Conservation (phyloP, 2,329 filamentous ascomycete genomes). For the Fusarium chuoi region DNA sequence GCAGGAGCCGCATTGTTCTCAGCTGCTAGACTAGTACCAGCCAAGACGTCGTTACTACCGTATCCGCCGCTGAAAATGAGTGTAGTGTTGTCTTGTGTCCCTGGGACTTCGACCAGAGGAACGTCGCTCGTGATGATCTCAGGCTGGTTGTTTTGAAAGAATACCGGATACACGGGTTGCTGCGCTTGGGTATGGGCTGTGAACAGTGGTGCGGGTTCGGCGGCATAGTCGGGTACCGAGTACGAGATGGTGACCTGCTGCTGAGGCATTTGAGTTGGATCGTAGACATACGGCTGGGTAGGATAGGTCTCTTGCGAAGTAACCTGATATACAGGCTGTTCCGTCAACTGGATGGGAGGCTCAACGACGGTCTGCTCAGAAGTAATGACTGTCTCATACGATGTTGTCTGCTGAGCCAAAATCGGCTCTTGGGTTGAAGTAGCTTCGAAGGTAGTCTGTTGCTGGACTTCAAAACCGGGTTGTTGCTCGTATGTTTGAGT, state of each 20-base stretch:
- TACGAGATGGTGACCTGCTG: slow-evolving; percentile 17
- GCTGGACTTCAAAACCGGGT: slow-evolving; percentile 6
- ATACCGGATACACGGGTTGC: not conserved
- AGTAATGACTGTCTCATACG: not conserved
- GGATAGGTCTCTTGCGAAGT: slow-evolving; percentile 5
- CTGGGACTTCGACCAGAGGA: slow-evolving; percentile 10
- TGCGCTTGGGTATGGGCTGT: not conserved
- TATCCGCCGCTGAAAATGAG: not conserved
- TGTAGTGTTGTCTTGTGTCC: not conserved
- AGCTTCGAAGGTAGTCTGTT: slow-evolving; percentile 12
- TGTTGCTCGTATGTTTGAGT: slow-evolving; percentile 21
- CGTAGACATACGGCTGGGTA: slow-evolving; percentile 2
- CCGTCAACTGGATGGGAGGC: not conserved
- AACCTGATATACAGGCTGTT: slow-evolving; percentile 1
- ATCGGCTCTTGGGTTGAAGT: not conserved
- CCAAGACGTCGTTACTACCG: not conserved
- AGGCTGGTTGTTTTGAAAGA: slow-evolving; percentile 20
- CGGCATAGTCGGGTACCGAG: slow-evolving; percentile 1
- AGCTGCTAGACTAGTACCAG: not conserved
- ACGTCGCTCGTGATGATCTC: slow-evolving; percentile 28
- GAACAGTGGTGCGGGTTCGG: not conserved
- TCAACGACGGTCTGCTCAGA: not conserved
- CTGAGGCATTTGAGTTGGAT: slow-evolving; percentile 2
- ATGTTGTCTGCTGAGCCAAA: not conserved
- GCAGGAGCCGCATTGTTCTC: not conserved